A percentile compares a stretch with the other conserved stretches of the same genome.
Evolutionary conservation across 768 basidiomycete genomes (phyloP).

Genomic region (Lentinula sp.): DNA sequence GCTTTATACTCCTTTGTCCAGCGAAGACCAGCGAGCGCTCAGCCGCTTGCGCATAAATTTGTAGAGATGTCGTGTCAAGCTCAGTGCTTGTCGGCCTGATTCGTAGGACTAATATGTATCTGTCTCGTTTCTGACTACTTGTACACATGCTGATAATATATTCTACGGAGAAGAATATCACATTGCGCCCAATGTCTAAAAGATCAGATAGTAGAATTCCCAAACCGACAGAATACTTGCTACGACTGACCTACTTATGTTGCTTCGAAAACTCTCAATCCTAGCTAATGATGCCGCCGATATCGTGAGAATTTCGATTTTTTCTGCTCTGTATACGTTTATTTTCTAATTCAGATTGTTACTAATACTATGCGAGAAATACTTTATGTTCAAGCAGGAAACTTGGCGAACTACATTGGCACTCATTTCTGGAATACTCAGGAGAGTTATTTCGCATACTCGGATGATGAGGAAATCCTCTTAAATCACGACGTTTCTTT

Average conservation of each 20-base stretch:
- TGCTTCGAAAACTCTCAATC: no score
- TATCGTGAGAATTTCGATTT: background rate
- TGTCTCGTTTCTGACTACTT: background rate
- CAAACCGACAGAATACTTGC: no score
- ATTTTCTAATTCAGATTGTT: no score
- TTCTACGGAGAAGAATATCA: no score
- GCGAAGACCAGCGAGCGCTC: slow-evolving; percentile 55
- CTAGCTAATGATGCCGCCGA: background rate
- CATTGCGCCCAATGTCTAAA: no score
- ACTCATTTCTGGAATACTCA: slow-evolving; percentile 84
- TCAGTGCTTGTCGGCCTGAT: background rate
- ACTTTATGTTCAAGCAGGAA: slow-evolving; percentile 71
- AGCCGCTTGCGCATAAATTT: slow-evolving; percentile 49
- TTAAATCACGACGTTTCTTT: slow-evolving; percentile 59
- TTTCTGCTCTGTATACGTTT: no score
- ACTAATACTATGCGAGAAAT: slow-evolving; percentile 60
- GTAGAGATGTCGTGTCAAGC: slow-evolving; percentile 17
- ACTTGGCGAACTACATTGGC: slow-evolving; percentile 59
- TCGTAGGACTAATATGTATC: background rate
- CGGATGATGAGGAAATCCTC: slow-evolving; percentile 34
- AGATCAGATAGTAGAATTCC: no score
- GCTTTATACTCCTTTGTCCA: slow-evolving; percentile 36
- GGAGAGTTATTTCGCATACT: slow-evolving; percentile 57
- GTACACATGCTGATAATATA: no score
- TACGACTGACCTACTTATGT: no score